Evolutionary conservation across 2,329 filamentous ascomycete genomes (phyloP), one percentile per base, ranked within the genome.

Genomic region (Apiospora saccharicola): DNA sequence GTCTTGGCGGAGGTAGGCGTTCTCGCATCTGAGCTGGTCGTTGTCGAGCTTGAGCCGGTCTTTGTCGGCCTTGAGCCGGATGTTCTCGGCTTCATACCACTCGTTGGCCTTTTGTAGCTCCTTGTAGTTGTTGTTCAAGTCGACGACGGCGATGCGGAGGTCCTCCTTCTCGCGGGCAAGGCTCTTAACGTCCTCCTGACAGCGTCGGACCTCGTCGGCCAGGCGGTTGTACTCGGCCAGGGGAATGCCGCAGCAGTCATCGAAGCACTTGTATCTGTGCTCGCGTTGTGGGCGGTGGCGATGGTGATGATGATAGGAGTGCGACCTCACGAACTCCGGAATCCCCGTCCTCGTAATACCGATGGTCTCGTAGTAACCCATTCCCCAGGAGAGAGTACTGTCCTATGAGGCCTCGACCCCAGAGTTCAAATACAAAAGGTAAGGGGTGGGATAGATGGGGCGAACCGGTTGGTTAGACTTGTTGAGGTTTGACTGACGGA

Each of bases 211-310:
- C 41, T 76, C 73, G 30, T 73, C 72, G 22, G 72, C 26, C 13
- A 79, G 49, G 44, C 41, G 72, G 49, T 76, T 75, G 76, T 75
- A 80, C 12, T 78, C 71, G n/a, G 77, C 75, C 24, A 74, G 43
- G 2, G 77, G 67, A 49, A 79, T 72, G 41, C 77, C 74, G n/a
- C 77, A 76, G 69, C 78, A 80, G 75, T 75, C 72, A 10, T 79
- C 76, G 57, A 73, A 74, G 57, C 77, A 79, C n/a, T 41, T 68
- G 57, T 41, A 61, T n/a, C 22, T 19, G 61, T 72, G 73, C 49
- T 75, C 57, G 30, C 34, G 57, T 19, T 61, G 19, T 8, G 8
- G 57, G 44, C 72, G 75, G 26, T 73, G 72, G 57, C 74, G 73
- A 67, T 74, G 73, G 68, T 75, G 74, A 64, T 78, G 72, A 1